Evolutionary conservation across 1,284 basidiomycete species (phyloP), one percentile per base, ranked within the genome.

Genomic region (Marasmius oreades): DNA sequence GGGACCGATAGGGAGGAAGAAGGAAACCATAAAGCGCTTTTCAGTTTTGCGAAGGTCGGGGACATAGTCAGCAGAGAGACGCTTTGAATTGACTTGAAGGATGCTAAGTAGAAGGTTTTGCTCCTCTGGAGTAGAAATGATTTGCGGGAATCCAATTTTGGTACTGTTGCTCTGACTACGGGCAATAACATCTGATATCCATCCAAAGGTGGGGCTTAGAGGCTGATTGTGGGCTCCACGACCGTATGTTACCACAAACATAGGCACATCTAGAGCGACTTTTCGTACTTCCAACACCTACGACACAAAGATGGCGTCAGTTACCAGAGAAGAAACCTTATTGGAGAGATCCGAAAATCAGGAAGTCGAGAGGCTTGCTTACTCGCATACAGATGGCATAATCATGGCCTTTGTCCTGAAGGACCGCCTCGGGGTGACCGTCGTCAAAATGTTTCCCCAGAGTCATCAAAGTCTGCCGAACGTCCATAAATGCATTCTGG

Each of bases 1-100:
- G 0, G 75, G 73, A 10, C 68, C 69, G 2, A 77, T 55, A 10
- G 76, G 76, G 16, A 77, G 65, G 8, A 77, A 37, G 57, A 77
- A 73, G 5, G 75, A 72, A 0, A 66, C 51, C 16, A 54, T 62
- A 51, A 69, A 72, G 7, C 62, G 51, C 22, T 63, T 53, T 58
- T 74, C 73, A 22, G 52, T 53, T 16, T 31, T 36, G 23, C 56
- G 42, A 43, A 62, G 58, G 23, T 54, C 52, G 1, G 67, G 63
- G 11, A 62, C 55, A 55, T 68, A 72, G 23, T 60, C 56, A 1
- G 68, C 18, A 1, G 70, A 62, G 4, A 77, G 56, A n/a, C 69
- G 64, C 51, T 70, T 69, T 5, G 64, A 51, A 58, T 78, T 77
- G 24, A 70, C 59, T 37, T 66, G 22, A n/a, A 46, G 48, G 22